Evolutionary conservation across 2,329 filamentous ascomycete genomes (phyloP).

Genomic region (Ciborinia camelliae): DNA sequence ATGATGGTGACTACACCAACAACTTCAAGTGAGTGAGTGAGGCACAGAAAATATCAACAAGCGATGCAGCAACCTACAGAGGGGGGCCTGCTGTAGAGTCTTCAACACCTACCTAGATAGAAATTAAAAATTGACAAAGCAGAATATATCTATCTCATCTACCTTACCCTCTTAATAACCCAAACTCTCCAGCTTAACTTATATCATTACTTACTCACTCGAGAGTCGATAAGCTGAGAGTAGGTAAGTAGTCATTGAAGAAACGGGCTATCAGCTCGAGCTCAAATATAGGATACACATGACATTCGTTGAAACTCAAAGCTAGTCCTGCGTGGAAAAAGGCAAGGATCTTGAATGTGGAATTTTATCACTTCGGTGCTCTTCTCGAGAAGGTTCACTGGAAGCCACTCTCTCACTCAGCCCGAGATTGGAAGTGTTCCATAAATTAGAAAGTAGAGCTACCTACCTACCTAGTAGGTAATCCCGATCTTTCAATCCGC

Average conservation of each 20-base stretch:
- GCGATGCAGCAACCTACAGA: neutral
- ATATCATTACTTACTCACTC: neutral
- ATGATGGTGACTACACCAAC: too few relatives aligned
- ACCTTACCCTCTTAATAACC: neutral
- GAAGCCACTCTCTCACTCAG: too few relatives aligned
- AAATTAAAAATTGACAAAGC: neutral
- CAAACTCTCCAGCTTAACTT: too few relatives aligned
- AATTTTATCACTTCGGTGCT: too few relatives aligned
- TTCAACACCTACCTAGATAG: neutral
- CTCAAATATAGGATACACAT: neutral
- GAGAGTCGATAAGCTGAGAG: neutral
- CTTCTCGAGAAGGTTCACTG: too few relatives aligned
- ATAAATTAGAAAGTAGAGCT: too few relatives aligned
- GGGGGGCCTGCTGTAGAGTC: neutral
- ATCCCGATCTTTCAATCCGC: too few relatives aligned
- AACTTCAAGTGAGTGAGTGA: neutral
- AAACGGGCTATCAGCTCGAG: neutral
- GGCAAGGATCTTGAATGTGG: neutral
- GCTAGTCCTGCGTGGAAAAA: neutral
- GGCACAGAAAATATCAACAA: neutral
- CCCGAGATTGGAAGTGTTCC: too few relatives aligned
- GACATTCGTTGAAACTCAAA: neutral
- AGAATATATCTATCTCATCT: neutral
- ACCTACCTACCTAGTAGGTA: too few relatives aligned
- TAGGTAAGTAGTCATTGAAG: too few relatives aligned